phyloP scores from a whole-genome alignment of 768 basidiomycete species.

The Termitomyces sp. region DNA sequence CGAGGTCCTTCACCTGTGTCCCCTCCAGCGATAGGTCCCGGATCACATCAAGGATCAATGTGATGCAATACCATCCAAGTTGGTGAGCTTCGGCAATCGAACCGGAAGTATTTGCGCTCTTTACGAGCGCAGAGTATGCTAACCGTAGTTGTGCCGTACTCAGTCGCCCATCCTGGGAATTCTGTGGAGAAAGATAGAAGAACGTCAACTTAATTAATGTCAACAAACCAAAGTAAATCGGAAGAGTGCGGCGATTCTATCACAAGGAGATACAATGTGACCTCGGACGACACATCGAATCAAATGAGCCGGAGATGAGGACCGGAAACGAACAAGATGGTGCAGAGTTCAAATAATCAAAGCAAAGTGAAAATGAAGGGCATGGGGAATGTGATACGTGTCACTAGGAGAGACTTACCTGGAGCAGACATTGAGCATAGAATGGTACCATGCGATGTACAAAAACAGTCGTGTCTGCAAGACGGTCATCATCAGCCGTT shows the following conservation, averaged over 20 bases:
- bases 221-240: conserved; percentile 5
- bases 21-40: conserved; percentile 19
- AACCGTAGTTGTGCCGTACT: conserved; percentile 62
- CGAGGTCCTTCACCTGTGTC: conserved; percentile 16
- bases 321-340: background rate
- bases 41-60: conserved; percentile 45
- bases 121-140: conserved; percentile 69
- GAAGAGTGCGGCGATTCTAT: background rate
- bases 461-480: conserved; percentile 27
- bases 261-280: background rate
- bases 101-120: conserved; percentile 44
- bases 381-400: background rate
- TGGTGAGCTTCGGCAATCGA: conserved; percentile 24
- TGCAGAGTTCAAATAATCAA: background rate
- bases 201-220: conserved; percentile 5
- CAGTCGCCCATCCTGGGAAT: conserved; percentile 55
- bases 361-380: background rate
- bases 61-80: conserved; percentile 68
- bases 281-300: background rate
- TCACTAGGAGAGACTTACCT: conserved; percentile 35
- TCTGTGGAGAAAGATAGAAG: conserved; percentile 32
- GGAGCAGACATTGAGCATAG: conserved; percentile 65
- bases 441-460: conserved; percentile 62
- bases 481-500: conserved; percentile 4
- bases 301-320: background rate